Conservation (phyloP, 129 eudicot species). For the Pulicaria dysenterica region DNA sequence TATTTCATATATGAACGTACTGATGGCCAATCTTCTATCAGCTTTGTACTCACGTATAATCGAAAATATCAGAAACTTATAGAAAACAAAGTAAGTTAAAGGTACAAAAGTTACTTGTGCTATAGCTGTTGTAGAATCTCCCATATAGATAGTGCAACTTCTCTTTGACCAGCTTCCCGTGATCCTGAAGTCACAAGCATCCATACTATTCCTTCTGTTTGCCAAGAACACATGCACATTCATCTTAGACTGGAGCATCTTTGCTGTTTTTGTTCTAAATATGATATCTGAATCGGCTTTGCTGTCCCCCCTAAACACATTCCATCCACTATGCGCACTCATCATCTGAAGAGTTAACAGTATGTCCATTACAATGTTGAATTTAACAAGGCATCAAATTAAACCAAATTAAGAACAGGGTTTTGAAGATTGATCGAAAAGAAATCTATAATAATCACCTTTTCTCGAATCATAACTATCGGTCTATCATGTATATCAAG, state of each 20-base stretch:
- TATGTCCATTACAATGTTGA: neutral
- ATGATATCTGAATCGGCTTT: neutral
- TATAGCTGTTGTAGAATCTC: conserved; percentile 2
- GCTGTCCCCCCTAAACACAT: conserved; percentile 2
- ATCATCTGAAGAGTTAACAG: neutral
- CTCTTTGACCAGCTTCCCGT: conserved; percentile 2
- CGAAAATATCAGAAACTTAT: too few relatives aligned
- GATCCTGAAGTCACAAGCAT: conserved; percentile 9
- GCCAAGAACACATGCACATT: conserved; percentile 14
- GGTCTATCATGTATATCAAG: neutral
- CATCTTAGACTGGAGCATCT: neutral
- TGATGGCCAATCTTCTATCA: too few relatives aligned
- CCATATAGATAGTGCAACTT: neutral
- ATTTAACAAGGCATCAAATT: neutral
- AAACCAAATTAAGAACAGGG: neutral
- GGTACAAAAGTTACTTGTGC: neutral
- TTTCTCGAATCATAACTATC: conserved; percentile 4
- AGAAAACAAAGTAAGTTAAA: neutral
- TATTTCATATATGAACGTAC: too few relatives aligned
- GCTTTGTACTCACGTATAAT: too few relatives aligned
- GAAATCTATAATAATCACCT: neutral
- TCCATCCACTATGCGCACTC: neutral
- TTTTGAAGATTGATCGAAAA: too few relatives aligned
- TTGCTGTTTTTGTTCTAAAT: conserved; percentile 4
- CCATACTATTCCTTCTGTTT: neutral